phyloP scores from a whole-genome alignment of 371 early-diverging fungal species.

The Mucor irregularis region DNA sequence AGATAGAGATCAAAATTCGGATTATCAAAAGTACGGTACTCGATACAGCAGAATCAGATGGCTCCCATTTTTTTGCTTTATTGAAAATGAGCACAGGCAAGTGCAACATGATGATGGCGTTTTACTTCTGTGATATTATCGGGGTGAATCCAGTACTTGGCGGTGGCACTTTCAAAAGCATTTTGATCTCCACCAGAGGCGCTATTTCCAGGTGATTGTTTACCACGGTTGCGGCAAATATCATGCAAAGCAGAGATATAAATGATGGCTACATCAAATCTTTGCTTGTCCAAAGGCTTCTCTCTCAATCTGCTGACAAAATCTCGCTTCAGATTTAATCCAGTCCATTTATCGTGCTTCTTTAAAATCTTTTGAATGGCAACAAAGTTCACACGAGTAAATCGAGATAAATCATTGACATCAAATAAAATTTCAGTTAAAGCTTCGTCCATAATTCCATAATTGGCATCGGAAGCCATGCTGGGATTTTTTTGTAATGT shows the following conservation, averaged over 20 bases:
- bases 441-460: conserved; percentile 36
- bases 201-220: conserved; percentile 24
- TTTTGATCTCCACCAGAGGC: conserved; percentile 28
- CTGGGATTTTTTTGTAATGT: conserved; percentile 21
- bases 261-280: conserved; percentile 28
- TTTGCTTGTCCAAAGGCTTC: conserved; percentile 29
- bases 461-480: conserved; percentile 51
- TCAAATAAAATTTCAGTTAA: conserved; percentile 51
- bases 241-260: conserved; percentile 33
- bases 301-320: conserved; percentile 20
- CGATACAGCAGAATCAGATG: conserved; percentile 28
- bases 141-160: conserved; percentile 93
- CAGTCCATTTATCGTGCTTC: conserved; percentile 79
- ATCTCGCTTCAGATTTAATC: conserved; percentile 14
- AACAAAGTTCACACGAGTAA: conserved; percentile 88
- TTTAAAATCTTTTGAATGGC: conserved; percentile 95
- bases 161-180: conserved; percentile 31
- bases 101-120: conserved; percentile 83
- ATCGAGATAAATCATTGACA: conserved; percentile 86
- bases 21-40: conserved; percentile 31
- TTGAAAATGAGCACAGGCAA: conserved; percentile 92
- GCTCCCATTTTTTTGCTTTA: conserved; percentile 19
- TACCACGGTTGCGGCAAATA: conserved; percentile 22
- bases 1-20: conserved; percentile 32
- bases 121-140: conserved; percentile 96